Percentiles rank a stretch among this genome's conserved stretches.
phyloP scores from a whole-genome alignment of 2,329 filamentous ascomycete genomes.

The Penicillium brevicompactum region DNA sequence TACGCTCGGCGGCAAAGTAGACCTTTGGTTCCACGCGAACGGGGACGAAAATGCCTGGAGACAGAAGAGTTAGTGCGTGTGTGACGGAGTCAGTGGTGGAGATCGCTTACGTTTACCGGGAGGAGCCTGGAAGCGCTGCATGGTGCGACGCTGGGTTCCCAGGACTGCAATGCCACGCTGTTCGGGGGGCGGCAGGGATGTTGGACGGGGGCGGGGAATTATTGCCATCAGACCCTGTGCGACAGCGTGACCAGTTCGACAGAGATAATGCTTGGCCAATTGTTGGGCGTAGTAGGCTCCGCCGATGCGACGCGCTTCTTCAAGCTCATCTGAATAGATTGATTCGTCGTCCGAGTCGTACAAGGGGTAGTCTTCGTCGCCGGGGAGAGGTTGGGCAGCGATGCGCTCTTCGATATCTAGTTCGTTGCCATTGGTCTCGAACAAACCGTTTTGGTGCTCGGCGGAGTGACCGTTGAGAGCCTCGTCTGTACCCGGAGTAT shows the following conservation, averaged over 20 bases:
- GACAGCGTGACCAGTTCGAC: conserved; percentile 50
- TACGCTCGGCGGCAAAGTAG: conserved; percentile 93
- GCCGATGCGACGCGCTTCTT: conserved; percentile 75
- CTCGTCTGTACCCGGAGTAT: conserved; percentile 33
- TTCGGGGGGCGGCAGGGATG: conserved; percentile 41
- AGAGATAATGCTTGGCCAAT: conserved; percentile 56
- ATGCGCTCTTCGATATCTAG: conserved; percentile 85
- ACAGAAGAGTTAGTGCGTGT: conserved; percentile 9
- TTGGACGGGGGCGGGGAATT: conserved; percentile 55
- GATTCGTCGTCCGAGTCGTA: conserved; percentile 92
- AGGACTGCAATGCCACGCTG: conserved; percentile 42
- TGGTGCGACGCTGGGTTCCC: conserved; percentile 46
- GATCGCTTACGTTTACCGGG: conserved; percentile 54
- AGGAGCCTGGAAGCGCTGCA: conserved; percentile 60
- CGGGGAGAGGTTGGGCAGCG: conserved; percentile 58
- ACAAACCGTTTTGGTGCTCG: conserved; percentile 47
- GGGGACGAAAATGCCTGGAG: conserved; percentile 87
- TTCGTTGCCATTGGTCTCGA: conserved; percentile 49
- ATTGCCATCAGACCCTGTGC: conserved; percentile 53
- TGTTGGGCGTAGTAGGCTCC: conserved; percentile 73
- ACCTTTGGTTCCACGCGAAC: conserved; percentile 97
- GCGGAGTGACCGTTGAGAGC: conserved; percentile 3
- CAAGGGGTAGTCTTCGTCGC: conserved; percentile 74
- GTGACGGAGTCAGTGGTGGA: not conserved
- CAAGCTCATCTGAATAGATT: conserved; percentile 71